A percentile compares a stretch with the other conserved stretches of the same genome.
These are phyloP conservation scores for Aspergillus fructus DNA, from an alignment of 2,329 filamentous ascomycete genomes.

Conservation along the genomic window DNA sequence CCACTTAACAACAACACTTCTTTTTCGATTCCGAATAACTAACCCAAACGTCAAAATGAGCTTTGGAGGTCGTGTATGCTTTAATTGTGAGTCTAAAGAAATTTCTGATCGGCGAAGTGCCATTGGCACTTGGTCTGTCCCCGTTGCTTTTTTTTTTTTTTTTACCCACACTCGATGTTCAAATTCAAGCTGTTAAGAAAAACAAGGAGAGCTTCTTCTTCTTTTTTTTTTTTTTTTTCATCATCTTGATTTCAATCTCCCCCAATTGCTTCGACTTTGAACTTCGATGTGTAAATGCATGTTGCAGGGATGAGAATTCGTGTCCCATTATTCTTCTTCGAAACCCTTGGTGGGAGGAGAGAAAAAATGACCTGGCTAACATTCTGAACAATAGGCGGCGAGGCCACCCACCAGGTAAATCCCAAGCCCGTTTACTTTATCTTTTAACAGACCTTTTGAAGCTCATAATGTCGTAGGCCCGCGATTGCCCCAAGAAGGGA, in stretches of 20 bases:
- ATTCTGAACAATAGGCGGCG: slow-evolving; percentile 58
- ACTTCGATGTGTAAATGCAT: background rate
- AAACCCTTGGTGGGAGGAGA: background rate
- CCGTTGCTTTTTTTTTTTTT: slow-evolving; percentile 1
- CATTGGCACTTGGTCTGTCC: slow-evolving; percentile 3
- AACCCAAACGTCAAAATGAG: slow-evolving; percentile 45
- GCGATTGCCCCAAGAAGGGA: slow-evolving; percentile 82
- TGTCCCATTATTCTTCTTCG: background rate
- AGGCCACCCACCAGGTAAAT: slow-evolving; percentile 71
- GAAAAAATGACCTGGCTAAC: slow-evolving; percentile 3
- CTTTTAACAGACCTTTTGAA: background rate
- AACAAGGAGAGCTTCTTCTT: background rate
- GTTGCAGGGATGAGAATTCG: background rate
- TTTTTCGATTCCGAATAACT: slow-evolving; percentile 3
- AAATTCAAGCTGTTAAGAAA: slow-evolving; percentile 2
- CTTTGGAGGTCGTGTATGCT: slow-evolving; percentile 55
- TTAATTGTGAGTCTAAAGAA: slow-evolving; percentile 54
- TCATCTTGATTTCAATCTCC: background rate
- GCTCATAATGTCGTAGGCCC: slow-evolving; percentile 56
- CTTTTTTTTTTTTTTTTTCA: background rate
- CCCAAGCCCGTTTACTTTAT: background rate
- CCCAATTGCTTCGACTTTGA: slow-evolving; percentile 1
- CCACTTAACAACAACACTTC: background rate
- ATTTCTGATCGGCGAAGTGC: slow-evolving; percentile 3
- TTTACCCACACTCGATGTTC: background rate